A percentile compares a stretch with the other conserved stretches of the same genome.
Conservation (phyloP, 768 basidiomycete genomes). For the Hygrophorus pudorinus region DNA sequence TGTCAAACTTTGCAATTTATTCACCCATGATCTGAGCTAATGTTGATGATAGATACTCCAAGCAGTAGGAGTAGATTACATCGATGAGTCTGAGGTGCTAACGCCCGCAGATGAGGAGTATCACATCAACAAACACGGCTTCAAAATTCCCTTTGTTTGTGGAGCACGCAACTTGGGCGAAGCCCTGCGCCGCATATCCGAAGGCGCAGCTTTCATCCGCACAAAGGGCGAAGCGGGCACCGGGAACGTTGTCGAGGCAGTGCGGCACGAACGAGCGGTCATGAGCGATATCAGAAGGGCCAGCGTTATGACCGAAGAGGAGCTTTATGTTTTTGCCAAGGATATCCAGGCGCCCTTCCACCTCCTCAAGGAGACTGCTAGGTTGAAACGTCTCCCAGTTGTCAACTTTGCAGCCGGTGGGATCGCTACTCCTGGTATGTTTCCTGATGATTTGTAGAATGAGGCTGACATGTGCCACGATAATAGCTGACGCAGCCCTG, state of each 20-base stretch:
- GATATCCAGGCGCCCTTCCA: constrained; percentile 92
- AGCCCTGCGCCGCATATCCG: constrained; percentile 90
- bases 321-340: constrained; percentile 88
- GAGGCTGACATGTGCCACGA: too few species aligned
- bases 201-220: constrained; percentile 97
- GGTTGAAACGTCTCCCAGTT: constrained; percentile 85
- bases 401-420: constrained; percentile 97
- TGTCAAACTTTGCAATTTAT: constrained; percentile 4
- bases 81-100: constrained; percentile 90
- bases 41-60: constrained; percentile 65
- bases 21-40: neutral
- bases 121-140: constrained; percentile 94
- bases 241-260: constrained; percentile 88
- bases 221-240: constrained; percentile 93
- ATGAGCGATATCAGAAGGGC: constrained; percentile 79
- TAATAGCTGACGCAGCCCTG: constrained; percentile 81
- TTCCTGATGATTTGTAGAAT: neutral
- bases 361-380: constrained; percentile 90
- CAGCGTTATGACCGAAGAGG: constrained; percentile 86
- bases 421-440: constrained; percentile 77
- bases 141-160: constrained; percentile 94
- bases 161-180: constrained; percentile 94
- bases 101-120: constrained; percentile 94
- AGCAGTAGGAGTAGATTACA: constrained; percentile 91
- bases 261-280: constrained; percentile 82